These are phyloP conservation scores for Sonneratia alba DNA, from an alignment of 345 rosid species.

Conservation along the genomic window DNA sequence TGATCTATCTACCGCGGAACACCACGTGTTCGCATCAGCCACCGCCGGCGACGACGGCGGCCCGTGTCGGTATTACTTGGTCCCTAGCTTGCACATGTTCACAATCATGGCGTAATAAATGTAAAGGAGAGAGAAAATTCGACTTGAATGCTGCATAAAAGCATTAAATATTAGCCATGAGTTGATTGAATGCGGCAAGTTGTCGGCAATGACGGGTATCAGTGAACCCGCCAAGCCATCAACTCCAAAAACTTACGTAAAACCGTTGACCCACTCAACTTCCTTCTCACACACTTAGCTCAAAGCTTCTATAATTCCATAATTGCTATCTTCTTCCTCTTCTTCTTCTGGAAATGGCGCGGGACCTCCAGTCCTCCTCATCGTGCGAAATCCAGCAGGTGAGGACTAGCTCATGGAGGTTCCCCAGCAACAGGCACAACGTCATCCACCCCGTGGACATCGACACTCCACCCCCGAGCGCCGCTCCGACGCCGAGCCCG, in stretches of 20 bases:
- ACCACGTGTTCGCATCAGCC: not conserved
- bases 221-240: not conserved
- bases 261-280: constrained; percentile 1
- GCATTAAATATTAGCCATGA: too few relatives aligned
- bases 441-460: constrained; percentile 39
- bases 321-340: not conserved
- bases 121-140: too few relatives aligned
- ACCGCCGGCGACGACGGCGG: not conserved
- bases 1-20: not conserved
- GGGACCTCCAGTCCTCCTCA: not conserved
- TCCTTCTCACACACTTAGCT: not conserved
- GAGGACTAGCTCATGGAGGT: constrained; percentile 30
- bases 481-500: constrained; percentile 16
- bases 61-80: not conserved
- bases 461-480: constrained; percentile 18
- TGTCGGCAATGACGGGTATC: not conserved
- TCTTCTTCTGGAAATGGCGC: not conserved
- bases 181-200: not conserved
- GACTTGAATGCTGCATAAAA: too few relatives aligned
- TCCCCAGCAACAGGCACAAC: constrained; percentile 14
- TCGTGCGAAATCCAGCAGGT: constrained; percentile 21
- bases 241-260: not conserved
- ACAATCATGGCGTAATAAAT: not conserved
- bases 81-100: not conserved
- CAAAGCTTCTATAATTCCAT: not conserved